Evolutionary conservation across 2,329 filamentous ascomycete genomes (phyloP).

Genomic region (Rhynchosporium agropyri): DNA sequence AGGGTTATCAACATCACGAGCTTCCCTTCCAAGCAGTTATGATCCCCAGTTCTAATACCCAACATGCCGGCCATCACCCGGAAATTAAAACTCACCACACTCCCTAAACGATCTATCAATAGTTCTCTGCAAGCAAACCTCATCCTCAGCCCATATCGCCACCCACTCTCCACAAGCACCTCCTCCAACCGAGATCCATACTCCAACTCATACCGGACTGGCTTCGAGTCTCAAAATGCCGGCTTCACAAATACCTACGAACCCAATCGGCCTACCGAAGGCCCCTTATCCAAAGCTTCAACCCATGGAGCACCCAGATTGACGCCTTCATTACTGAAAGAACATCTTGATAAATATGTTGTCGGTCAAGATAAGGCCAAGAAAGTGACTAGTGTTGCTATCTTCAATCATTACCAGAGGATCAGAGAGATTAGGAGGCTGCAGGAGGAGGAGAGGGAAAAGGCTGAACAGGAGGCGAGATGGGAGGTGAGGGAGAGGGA

Average conservation of each 20-base stretch:
- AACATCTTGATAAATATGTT: slow-evolving; percentile 92
- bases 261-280: slow-evolving; percentile 60
- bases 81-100: slow-evolving; percentile 20
- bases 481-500: slow-evolving; percentile 46
- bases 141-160: slow-evolving; percentile 20
- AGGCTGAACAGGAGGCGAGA: slow-evolving; percentile 63
- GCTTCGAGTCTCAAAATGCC: slow-evolving; percentile 53
- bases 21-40: slow-evolving; percentile 31
- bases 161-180: slow-evolving; percentile 27
- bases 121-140: not conserved
- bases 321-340: slow-evolving; percentile 74
- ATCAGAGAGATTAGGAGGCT: slow-evolving; percentile 75
- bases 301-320: slow-evolving; percentile 63
- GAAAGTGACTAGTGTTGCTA: slow-evolving; percentile 87
- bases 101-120: slow-evolving; percentile 1
- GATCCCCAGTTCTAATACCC: slow-evolving; percentile 17
- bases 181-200: slow-evolving; percentile 22
- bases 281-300: slow-evolving; percentile 55
- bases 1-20: slow-evolving; percentile 3
- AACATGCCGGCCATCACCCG: slow-evolving; percentile 35
- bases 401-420: slow-evolving; percentile 96
- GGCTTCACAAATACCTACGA: slow-evolving; percentile 65
- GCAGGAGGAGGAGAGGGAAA: slow-evolving; percentile 65
- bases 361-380: slow-evolving; percentile 95
- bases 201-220: slow-evolving; percentile 50